Evolutionary conservation across 2,329 filamentous ascomycete genomes (phyloP).

Genomic region (Chalara sp.): DNA sequence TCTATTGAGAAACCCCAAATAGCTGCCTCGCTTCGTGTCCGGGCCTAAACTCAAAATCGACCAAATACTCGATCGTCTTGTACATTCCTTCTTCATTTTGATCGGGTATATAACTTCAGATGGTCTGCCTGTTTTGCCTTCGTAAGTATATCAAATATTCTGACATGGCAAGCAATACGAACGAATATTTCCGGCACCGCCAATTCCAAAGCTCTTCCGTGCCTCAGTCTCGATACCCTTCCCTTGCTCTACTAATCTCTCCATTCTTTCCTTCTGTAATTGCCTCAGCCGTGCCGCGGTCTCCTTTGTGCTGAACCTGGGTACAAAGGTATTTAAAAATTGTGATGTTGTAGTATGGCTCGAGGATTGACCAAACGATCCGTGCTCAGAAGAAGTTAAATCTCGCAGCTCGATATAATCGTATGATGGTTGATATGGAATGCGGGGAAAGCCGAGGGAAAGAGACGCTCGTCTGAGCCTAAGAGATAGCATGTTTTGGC

Average conservation of each 20-base stretch:
- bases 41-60: constrained; percentile 9
- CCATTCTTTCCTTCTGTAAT: neutral
- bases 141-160: neutral
- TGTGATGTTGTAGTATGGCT: too few species aligned
- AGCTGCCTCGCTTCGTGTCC: constrained; percentile 10
- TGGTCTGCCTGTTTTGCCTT: constrained; percentile 17
- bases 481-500: too few species aligned
- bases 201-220: constrained; percentile 25
- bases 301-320: neutral
- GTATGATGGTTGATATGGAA: too few species aligned
- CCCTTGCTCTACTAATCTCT: neutral
- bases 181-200: constrained; percentile 27
- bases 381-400: too few species aligned
- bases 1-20: constrained; percentile 14
- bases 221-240: constrained; percentile 9
- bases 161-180: constrained; percentile 2
- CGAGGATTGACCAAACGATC: too few species aligned
- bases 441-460: too few species aligned
- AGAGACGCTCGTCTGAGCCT: too few species aligned
- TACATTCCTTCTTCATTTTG: constrained; percentile 14
- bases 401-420: too few species aligned
- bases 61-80: constrained; percentile 18
- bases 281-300: neutral
- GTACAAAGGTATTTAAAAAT: neutral
- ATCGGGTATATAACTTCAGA: constrained; percentile 22